Conservation (phyloP, 192 early-diverging fungal genomes). For the Anaeromyces robustus region DNA sequence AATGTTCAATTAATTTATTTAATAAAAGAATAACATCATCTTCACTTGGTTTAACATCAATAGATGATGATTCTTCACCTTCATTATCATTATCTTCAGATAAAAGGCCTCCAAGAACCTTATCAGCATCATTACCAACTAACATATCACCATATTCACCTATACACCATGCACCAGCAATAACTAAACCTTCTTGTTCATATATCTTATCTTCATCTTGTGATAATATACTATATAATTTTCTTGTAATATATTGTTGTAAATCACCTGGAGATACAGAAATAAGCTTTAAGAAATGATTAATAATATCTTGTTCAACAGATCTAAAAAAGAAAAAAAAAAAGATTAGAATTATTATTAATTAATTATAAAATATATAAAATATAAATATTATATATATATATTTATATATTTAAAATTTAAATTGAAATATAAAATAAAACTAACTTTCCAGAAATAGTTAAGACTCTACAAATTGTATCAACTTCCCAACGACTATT, state of each 20-base stretch:
- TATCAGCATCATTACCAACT: constrained; percentile 13
- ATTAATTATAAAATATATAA: too few species aligned
- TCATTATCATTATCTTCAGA: constrained; percentile 3
- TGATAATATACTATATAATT: constrained; percentile 69
- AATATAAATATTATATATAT: too few species aligned
- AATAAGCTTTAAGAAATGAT: constrained; percentile 81
- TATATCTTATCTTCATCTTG: constrained; percentile 44
- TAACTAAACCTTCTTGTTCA: constrained; percentile 70
- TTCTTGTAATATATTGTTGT: constrained; percentile 81
- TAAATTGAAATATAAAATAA: constrained; percentile 31
- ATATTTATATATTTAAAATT: too few species aligned
- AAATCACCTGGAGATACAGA: constrained; percentile 53
- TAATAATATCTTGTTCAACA: constrained; percentile 59
- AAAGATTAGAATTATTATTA: neutral
- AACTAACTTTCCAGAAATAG: constrained; percentile 35
- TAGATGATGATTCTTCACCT: constrained; percentile 13
- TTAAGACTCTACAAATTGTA: constrained; percentile 74
- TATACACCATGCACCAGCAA: constrained; percentile 82
- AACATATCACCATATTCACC: constrained; percentile 95
- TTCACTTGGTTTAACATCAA: constrained; percentile 35
- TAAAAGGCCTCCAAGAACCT: constrained; percentile 2
- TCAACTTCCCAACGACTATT: constrained; percentile 96
- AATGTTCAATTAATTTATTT: constrained; percentile 56
- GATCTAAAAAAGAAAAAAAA: constrained; percentile 14
- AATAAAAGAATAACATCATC: constrained; percentile 57